Evolutionary conservation across 164 flowering plant species (phyloP).

Genomic region (grape (Vitis vinifera)): ASM3070453v1 NC_081814.1:476501-477000

Average conservation of each 20-base stretch:
- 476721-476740: background rate
- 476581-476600: background rate
- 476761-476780: background rate
- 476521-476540: background rate
- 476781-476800: background rate
- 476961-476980: background rate
- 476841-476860: background rate
- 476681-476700: background rate
- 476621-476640: background rate
- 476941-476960: background rate
- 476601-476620: too few species aligned
- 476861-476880: background rate
- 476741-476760: background rate
- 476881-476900: background rate
- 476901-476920: background rate
- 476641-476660: background rate
- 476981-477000: background rate
- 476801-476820: background rate
- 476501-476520: background rate
- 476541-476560: background rate
- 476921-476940: background rate
- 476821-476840: background rate
- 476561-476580: background rate
- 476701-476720: background rate
- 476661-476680: background rate